Evolutionary conservation across 768 basidiomycete genomes (phyloP), one percentile per base, ranked within the genome.

Genomic region (Russula sp.): DNA sequence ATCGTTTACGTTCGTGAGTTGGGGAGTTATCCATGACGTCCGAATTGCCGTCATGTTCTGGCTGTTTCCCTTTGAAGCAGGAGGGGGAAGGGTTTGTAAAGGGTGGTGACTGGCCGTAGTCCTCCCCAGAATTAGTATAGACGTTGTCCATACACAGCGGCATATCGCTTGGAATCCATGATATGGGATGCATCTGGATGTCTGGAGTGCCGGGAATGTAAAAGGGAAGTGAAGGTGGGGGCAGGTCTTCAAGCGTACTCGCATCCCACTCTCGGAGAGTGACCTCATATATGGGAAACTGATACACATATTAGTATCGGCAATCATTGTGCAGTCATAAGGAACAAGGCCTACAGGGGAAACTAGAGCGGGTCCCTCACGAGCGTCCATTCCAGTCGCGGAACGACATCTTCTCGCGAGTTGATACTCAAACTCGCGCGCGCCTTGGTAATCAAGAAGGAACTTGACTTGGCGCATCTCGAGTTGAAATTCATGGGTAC

Each of bases 381-480:
- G 22, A 28, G 52, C 3, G 24, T 26, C 42, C 36, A 55, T 49
- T 24, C 16, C 28, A 18, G 60, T 48, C 5, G 64, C 48, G 48
- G 32, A 60, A 22, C 11, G 57, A 36, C 34, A 14, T 24, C 26
- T 14, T 50, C 36, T 59, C 22, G 65, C 65, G 18, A 58, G 54
- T 26, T 38, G 46, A 51, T 61, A 67, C 46, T 69, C 68, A 52
- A 34, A 30, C 40, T 60, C 68, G n/a, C 77, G 73, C 0, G 79
- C 76, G 30, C 72, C 76, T 59, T 73, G 63, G 61, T 75, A 79
- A 71, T 85, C 78, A 38, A 87, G 77, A 65, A 81, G 78, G 71
- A 78, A 83, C 70, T 79, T 80, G 66, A 86, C 80, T 66, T 81
- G 79, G 59, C 84, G 77, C 77, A 84, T 81, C 67, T 87, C 86